Conservation (phyloP, 768 basidiomycete genomes). For the Pholiota conissans region DNA sequence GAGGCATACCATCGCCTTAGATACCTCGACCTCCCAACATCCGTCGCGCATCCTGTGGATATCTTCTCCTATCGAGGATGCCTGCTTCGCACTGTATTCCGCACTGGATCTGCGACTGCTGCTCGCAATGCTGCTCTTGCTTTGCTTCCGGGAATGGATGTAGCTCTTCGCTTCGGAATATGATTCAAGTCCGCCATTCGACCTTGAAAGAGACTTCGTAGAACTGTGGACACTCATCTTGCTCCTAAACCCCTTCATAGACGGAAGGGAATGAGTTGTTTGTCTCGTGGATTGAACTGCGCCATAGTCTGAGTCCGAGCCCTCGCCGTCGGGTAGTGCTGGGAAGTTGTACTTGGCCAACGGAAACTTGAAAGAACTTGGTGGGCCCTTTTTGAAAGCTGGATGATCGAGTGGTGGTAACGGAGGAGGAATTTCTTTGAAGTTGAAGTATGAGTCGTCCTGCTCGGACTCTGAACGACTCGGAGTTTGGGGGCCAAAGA, state of each 20-base stretch:
- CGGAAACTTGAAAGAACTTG: conserved; percentile 9
- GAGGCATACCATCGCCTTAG: conserved; percentile 53
- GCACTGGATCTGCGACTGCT: conserved; percentile 51
- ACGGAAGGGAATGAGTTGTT: conserved; percentile 18
- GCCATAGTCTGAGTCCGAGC: neutral
- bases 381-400: conserved; percentile 23
- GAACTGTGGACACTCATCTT: neutral
- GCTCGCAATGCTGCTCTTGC: conserved; percentile 28
- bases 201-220: conserved; percentile 15
- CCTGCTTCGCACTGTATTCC: conserved; percentile 55
- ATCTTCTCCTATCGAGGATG: conserved; percentile 26
- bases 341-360: conserved; percentile 11
- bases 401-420: conserved; percentile 56
- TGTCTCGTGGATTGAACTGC: conserved; percentile 5
- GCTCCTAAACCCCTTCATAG: conserved; percentile 9
- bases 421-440: conserved; percentile 44
- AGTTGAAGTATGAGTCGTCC: conserved; percentile 25
- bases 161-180: neutral
- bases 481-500: conserved; percentile 33
- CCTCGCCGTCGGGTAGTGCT: neutral
- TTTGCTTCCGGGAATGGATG: conserved; percentile 10
- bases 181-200: conserved; percentile 7
- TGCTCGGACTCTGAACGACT: conserved; percentile 26
- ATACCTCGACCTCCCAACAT: conserved; percentile 60
- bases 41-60: conserved; percentile 29